Evolutionary conservation across 331 rosid genomes (phyloP).

Genomic region (Ulmus americana): DNA sequence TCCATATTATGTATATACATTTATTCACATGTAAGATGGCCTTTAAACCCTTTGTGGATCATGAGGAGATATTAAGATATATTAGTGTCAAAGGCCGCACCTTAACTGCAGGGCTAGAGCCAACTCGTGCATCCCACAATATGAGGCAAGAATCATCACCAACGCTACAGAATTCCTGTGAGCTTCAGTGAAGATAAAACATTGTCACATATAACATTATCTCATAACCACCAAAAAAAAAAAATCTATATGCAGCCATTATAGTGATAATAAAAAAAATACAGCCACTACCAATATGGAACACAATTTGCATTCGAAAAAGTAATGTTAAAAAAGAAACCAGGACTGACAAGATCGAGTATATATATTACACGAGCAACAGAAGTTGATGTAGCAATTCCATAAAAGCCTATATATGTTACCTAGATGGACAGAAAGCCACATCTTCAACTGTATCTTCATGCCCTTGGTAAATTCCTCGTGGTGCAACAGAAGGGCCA

Average conservation of each 20-base stretch:
- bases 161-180: constrained; percentile 98
- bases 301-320: too few relatives aligned
- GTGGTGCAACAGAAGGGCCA: constrained; percentile 84
- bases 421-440: constrained; percentile 95
- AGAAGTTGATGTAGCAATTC: neutral
- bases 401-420: constrained; percentile 9
- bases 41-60: neutral
- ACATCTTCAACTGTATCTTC: constrained; percentile 99
- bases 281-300: neutral
- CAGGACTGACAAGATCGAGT: neutral
- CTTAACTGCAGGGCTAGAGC: constrained; percentile 80
- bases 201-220: constrained; percentile 27
- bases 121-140: constrained; percentile 95
- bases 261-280: constrained; percentile 14
- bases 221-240: neutral
- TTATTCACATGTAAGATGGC: neutral
- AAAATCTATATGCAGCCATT: neutral
- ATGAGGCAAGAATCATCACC: constrained; percentile 98
- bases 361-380: neutral
- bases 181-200: constrained; percentile 49
- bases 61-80: neutral
- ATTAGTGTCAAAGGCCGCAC: constrained; percentile 30
- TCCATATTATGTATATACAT: neutral
- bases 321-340: neutral
- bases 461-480: constrained; percentile 85